Percentiles rank a stretch among this genome's conserved stretches.
Evolutionary conservation across 352 stramenopile species (phyloP).

Genomic region (Globisporangium rhizosaccharum): DNA sequence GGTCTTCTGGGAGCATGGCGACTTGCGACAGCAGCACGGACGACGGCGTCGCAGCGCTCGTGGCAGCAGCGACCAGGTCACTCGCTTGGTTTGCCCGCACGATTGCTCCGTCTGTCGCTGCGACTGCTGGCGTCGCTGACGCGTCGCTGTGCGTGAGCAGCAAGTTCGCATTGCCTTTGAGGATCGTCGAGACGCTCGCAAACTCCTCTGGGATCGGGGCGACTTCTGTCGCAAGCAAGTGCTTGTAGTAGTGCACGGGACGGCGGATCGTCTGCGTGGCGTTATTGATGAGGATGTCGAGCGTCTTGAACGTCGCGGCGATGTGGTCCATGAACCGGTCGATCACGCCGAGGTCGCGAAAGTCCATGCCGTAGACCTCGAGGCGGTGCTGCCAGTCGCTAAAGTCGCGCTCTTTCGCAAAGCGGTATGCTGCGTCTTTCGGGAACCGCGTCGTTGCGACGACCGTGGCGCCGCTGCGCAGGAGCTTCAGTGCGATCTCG

Average conservation of each 20-base stretch:
- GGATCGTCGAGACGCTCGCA: conserved; percentile 32
- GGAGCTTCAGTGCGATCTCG: conserved; percentile 90
- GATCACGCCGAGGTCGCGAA: conserved; percentile 90
- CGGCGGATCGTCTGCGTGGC: conserved; percentile 94
- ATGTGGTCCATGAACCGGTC: conserved; percentile 93
- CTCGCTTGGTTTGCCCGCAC: conserved; percentile 18
- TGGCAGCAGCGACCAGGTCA: conserved; percentile 7
- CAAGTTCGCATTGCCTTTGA: conserved; percentile 39
- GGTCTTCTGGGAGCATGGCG: conserved; percentile 81
- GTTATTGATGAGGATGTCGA: conserved; percentile 97
- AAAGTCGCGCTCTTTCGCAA: conserved; percentile 86
- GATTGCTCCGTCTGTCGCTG: conserved; percentile 16
- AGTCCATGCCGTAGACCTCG: conserved; percentile 93
- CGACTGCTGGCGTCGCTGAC: background rate
- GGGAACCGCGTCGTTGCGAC: conserved; percentile 93
- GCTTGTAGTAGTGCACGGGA: conserved; percentile 90
- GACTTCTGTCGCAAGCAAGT: conserved; percentile 77
- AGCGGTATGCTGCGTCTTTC: conserved; percentile 86
- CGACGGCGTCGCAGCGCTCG: conserved; percentile 35
- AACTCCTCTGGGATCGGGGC: conserved; percentile 44
- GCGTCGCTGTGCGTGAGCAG: conserved; percentile 18
- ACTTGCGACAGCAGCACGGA: conserved; percentile 90
- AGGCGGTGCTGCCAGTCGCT: conserved; percentile 68
- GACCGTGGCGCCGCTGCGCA: conserved; percentile 81
- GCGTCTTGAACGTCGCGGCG: conserved; percentile 39